Evolutionary conservation across 306 rosid species (phyloP).

Genomic region (Luffa acutangula): DNA sequence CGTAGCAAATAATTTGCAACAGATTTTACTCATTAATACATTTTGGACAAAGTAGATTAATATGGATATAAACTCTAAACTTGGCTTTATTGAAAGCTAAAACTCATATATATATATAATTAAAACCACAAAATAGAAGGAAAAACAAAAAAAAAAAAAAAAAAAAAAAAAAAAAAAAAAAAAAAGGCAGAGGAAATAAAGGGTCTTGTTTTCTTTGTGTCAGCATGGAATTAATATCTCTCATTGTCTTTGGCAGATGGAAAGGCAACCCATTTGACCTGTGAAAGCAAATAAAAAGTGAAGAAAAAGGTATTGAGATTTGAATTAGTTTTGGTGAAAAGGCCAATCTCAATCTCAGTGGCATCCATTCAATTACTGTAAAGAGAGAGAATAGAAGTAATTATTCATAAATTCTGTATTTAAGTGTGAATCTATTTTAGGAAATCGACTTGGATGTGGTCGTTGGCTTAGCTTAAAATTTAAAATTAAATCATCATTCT

Average conservation of each 20-base stretch:
- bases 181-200: not conserved
- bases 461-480: not conserved
- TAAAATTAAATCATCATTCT: too few relatives aligned
- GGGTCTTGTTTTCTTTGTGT: not conserved
- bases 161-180: too few relatives aligned
- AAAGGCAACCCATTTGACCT: not conserved
- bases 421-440: not conserved
- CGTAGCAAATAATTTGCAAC: too few relatives aligned
- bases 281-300: not conserved
- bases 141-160: too few relatives aligned
- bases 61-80: not conserved
- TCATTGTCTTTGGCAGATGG: not conserved
- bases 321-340: not conserved
- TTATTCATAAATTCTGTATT: constrained; percentile 1
- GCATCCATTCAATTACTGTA: not conserved
- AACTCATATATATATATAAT: not conserved
- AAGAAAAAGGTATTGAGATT: not conserved
- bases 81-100: not conserved
- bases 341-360: not conserved
- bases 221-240: not conserved
- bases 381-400: not conserved
- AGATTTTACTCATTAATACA: too few relatives aligned
- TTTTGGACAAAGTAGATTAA: too few relatives aligned
- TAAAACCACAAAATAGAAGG: too few relatives aligned
- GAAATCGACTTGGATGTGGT: constrained; percentile 4